Conservation (phyloP, 805 yeast species). For the Zygosaccharomyces kombuchaensis region DNA sequence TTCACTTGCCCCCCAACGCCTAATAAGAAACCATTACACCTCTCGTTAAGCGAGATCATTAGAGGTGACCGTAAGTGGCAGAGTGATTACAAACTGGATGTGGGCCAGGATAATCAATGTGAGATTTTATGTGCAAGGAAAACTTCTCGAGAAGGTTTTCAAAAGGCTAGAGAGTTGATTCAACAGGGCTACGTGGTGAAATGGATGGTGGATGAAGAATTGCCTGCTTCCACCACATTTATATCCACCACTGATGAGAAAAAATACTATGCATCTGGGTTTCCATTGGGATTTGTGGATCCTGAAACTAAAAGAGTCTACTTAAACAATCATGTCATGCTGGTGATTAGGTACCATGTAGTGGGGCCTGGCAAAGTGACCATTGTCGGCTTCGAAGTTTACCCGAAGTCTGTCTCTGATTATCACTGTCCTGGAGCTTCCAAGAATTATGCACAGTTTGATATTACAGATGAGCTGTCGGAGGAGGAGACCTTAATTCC, state of each 20-base stretch:
- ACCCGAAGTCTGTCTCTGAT: conserved; percentile 73
- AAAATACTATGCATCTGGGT: conserved; percentile 80
- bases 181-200: conserved; percentile 70
- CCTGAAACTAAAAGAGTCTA: conserved; percentile 49
- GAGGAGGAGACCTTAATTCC: conserved; percentile 49
- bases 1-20: conserved; percentile 70
- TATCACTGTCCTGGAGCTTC: conserved; percentile 72
- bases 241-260: conserved; percentile 52
- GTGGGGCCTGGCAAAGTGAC: conserved; percentile 44
- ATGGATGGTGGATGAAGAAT: conserved; percentile 70
- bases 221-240: conserved; percentile 87
- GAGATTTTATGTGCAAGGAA: conserved; percentile 61
- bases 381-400: conserved; percentile 86
- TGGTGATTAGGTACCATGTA: conserved; percentile 69
- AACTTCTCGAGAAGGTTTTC: conserved; percentile 48
- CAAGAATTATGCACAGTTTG: conserved; percentile 53
- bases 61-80: conserved; percentile 78
- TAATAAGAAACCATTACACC: conserved; percentile 53
- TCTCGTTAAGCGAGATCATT: conserved; percentile 71
- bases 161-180: conserved; percentile 57
- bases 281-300: conserved; percentile 71
- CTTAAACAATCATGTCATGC: conserved; percentile 74
- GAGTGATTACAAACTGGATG: conserved; percentile 61
- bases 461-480: conserved; percentile 41
- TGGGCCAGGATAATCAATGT: conserved; percentile 66